Evolutionary conservation across 2,329 filamentous ascomycete genomes (phyloP).

Genomic region (Colletotrichum sp.): DNA sequence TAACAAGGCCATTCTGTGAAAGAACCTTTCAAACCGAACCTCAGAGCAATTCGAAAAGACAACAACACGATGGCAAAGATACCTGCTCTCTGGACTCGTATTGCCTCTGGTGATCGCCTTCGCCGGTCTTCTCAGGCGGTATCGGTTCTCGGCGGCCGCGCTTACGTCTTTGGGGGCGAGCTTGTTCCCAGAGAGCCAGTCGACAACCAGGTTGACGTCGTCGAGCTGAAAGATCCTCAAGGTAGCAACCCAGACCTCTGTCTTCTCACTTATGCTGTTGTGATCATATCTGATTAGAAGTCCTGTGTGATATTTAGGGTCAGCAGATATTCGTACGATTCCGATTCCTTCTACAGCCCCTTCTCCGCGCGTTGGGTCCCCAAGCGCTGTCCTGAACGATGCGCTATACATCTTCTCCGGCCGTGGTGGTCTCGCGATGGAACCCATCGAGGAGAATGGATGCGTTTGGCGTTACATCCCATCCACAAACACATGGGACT

Average conservation of each 20-base stretch:
- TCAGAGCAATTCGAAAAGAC: not conserved
- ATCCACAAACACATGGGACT: slow-evolving; percentile 45
- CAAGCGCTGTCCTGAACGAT: slow-evolving; percentile 48
- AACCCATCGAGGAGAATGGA: slow-evolving; percentile 63
- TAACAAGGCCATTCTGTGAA: not conserved
- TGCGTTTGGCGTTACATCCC: slow-evolving; percentile 60
- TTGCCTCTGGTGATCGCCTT: slow-evolving; percentile 35
- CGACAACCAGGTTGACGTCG: slow-evolving; percentile 50
- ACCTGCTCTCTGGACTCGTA: slow-evolving; percentile 26
- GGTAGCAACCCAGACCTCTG: not conserved
- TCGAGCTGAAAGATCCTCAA: slow-evolving; percentile 30
- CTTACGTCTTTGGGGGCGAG: slow-evolving; percentile 58
- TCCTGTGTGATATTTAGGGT: not conserved
- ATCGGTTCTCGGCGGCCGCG: slow-evolving; percentile 40
- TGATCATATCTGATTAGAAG: not conserved
- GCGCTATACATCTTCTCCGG: slow-evolving; percentile 68
- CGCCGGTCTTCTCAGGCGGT: slow-evolving; percentile 56
- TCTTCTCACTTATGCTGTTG: not conserved
- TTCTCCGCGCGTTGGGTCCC: slow-evolving; percentile 60
- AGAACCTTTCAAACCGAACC: not conserved
- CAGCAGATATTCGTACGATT: slow-evolving; percentile 21
- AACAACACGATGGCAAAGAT: slow-evolving; percentile 13
- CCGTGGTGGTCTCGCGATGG: slow-evolving; percentile 64
- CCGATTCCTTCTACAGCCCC: slow-evolving; percentile 37
- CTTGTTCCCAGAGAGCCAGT: slow-evolving; percentile 54